Evolutionary conservation across 768 basidiomycete genomes (phyloP).

Genomic region (Rhodotorula toruloides): DNA sequence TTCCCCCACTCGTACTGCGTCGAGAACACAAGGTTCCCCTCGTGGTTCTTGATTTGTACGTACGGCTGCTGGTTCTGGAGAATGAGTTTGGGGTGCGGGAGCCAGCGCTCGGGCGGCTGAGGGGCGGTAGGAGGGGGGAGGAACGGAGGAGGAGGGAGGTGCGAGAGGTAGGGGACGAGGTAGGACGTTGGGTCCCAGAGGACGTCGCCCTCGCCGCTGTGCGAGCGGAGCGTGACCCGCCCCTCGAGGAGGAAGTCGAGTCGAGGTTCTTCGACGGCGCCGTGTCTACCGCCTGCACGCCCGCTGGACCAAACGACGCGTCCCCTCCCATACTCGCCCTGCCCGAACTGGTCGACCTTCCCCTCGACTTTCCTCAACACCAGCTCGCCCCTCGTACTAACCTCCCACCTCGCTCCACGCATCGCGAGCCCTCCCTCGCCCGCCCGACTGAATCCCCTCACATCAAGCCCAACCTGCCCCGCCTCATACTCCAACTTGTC

Average conservation of each 20-base stretch:
- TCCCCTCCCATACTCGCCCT: slow-evolving; percentile 15
- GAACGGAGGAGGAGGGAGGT: neutral
- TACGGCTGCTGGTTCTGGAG: slow-evolving; percentile 29
- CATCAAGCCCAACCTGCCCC: slow-evolving; percentile 26
- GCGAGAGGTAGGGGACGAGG: slow-evolving; percentile 13
- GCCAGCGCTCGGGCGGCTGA: slow-evolving; percentile 15
- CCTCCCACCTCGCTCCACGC: slow-evolving; percentile 23
- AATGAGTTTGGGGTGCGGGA: slow-evolving; percentile 18
- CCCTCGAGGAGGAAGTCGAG: slow-evolving; percentile 30
- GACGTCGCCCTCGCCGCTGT: slow-evolving; percentile 8
- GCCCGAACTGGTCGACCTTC: slow-evolving; percentile 10
- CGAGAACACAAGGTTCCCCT: slow-evolving; percentile 24
- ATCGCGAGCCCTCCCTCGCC: slow-evolving; percentile 29
- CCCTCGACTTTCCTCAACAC: slow-evolving; percentile 16
- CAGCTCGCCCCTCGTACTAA: slow-evolving; percentile 13
- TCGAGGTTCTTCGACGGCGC: slow-evolving; percentile 11
- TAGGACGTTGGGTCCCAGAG: slow-evolving; percentile 34
- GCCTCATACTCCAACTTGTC: slow-evolving; percentile 37
- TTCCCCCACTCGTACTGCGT: slow-evolving; percentile 23
- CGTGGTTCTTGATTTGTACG: slow-evolving; percentile 20
- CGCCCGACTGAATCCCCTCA: slow-evolving; percentile 8
- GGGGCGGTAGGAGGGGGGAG: slow-evolving; percentile 12
- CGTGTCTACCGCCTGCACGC: neutral
- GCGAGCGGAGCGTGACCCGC: neutral
- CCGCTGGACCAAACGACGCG: slow-evolving; percentile 25